Conservation (phyloP, 345 rosid genomes). For the Triadica sebifera region DNA sequence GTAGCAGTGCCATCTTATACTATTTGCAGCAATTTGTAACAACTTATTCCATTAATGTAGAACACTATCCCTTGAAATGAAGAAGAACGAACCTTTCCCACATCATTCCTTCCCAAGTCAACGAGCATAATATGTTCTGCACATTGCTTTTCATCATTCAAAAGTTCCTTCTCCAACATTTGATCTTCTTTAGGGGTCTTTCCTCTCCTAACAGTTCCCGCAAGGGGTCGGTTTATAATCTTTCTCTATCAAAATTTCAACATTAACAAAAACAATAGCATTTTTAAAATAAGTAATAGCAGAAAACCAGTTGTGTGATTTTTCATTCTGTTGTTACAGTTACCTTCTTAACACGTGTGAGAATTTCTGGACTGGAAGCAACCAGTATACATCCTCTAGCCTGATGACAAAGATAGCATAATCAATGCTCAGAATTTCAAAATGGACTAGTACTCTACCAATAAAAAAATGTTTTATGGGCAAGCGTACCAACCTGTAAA, state of each 20-base stretch:
- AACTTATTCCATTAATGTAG: neutral
- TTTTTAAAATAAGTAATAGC: neutral
- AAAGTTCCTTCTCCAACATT: slow-evolving; percentile 68
- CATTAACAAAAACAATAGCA: neutral
- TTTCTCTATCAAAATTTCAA: slow-evolving; percentile 41
- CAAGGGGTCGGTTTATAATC: slow-evolving; percentile 82
- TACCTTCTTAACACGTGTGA: slow-evolving; percentile 80
- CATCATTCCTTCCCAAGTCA: slow-evolving; percentile 97
- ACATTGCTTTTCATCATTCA: slow-evolving; percentile 84
- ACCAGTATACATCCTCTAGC: slow-evolving; percentile 89
- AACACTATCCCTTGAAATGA: neutral
- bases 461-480: slow-evolving; percentile 11
- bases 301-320: neutral
- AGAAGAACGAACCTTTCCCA: slow-evolving; percentile 68
- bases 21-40: slow-evolving; percentile 5
- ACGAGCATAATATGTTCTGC: slow-evolving; percentile 98
- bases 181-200: slow-evolving; percentile 80
- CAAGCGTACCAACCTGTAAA: slow-evolving; percentile 54
- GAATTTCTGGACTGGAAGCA: slow-evolving; percentile 96
- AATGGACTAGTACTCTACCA: slow-evolving; percentile 10
- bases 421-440: slow-evolving; percentile 12
- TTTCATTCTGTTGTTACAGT: neutral
- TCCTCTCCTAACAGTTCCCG: slow-evolving; percentile 91
- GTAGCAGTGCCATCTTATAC: neutral
- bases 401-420: slow-evolving; percentile 39